Evolutionary conservation across 2,329 filamentous ascomycete species (phyloP).

Genomic region (Sordariomycetes sp.): DNA sequence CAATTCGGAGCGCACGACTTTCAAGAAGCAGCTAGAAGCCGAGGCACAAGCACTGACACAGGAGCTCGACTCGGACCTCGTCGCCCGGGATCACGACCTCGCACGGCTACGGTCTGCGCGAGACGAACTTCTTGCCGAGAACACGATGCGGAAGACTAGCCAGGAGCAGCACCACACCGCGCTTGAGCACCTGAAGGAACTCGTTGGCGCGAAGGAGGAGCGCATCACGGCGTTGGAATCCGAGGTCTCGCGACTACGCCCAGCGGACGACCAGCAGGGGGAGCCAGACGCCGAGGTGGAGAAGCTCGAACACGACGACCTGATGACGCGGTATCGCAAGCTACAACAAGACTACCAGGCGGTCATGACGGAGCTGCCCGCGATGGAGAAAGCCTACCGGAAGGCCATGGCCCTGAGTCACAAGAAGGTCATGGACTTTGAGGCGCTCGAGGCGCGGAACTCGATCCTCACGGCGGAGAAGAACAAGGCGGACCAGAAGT

Average conservation of each 20-base stretch:
- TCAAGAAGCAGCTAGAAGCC: conserved; percentile 68
- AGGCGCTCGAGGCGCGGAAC: conserved; percentile 67
- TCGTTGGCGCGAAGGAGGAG: conserved; percentile 68
- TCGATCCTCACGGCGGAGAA: conserved; percentile 73
- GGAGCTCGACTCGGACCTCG: conserved; percentile 74
- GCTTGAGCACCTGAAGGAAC: conserved; percentile 64
- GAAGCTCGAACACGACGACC: conserved; percentile 54
- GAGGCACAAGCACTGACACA: conserved; percentile 63
- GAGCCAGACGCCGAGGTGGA: conserved; percentile 35
- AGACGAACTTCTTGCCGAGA: conserved; percentile 78
- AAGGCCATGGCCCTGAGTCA: conserved; percentile 76
- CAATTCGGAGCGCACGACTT: conserved; percentile 74
- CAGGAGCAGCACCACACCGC: conserved; percentile 68
- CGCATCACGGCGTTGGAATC: conserved; percentile 74
- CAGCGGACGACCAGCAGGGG: conserved; percentile 34
- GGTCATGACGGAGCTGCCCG: conserved; percentile 77
- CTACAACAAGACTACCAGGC: conserved; percentile 72
- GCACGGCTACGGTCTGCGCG: conserved; percentile 73
- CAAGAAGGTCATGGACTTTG: conserved; percentile 75
- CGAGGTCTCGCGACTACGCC: conserved; percentile 62
- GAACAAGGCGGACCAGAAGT: conserved; percentile 94
- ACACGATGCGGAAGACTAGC: conserved; percentile 65
- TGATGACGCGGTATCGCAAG: conserved; percentile 62
- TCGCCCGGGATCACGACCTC: conserved; percentile 72
- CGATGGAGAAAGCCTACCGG: conserved; percentile 84